Evolutionary conservation across 331 rosid genomes (phyloP).

Genomic region (Dryas integrifolia): DNA sequence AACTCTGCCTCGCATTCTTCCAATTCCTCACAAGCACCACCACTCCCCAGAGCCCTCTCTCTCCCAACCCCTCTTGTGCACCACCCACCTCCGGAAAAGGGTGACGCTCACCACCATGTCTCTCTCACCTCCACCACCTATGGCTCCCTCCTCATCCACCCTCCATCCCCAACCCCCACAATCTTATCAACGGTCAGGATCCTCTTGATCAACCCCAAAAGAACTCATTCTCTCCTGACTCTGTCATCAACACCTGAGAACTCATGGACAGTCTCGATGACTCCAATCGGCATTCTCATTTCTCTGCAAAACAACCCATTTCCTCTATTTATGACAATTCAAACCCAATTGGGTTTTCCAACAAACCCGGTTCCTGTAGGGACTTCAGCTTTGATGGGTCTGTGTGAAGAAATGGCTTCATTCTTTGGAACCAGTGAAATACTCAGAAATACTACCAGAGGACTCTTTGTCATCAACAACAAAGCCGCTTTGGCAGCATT

Average conservation of each 20-base stretch:
- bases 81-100: conserved; percentile 73
- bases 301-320: background rate
- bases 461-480: conserved; percentile 19
- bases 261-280: conserved; percentile 87
- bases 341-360: conserved; percentile 9
- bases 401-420: conserved; percentile 27
- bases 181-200: conserved; percentile 21
- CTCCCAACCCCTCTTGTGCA: conserved; percentile 68
- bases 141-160: conserved; percentile 68
- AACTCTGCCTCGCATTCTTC: conserved; percentile 30
- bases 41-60: conserved; percentile 43
- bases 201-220: conserved; percentile 21
- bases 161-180: conserved; percentile 38
- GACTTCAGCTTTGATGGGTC: conserved; percentile 17
- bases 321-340: conserved; percentile 25
- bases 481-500: conserved; percentile 83
- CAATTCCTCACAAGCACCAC: conserved; percentile 43
- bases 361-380: conserved; percentile 17
- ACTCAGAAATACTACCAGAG: conserved; percentile 25
- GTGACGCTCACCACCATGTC: conserved; percentile 84
- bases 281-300: conserved; percentile 19
- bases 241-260: conserved; percentile 93
- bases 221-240: conserved; percentile 61
- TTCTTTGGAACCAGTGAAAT: conserved; percentile 43
- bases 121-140: conserved; percentile 91